Base-by-base conservation (phyloP, 306 rosid genomes). In the Acacia crassicarpa region DNA sequence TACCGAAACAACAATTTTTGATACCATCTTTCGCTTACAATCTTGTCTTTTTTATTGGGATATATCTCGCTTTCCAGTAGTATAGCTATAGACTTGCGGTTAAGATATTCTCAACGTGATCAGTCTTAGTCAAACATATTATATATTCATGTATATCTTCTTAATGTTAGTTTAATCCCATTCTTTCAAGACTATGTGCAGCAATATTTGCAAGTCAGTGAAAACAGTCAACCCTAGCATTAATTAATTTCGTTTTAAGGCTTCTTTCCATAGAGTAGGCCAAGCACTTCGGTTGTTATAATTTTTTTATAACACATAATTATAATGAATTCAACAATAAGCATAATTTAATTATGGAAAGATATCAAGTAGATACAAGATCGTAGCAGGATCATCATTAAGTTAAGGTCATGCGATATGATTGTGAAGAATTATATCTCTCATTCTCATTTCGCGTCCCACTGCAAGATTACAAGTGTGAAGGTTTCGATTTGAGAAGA, bases 1-100 rank as follows among this genome's bases (percentile, higher is more conserved):
- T 67, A 67, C 80, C 86, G 32, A 45, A 1, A 73, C 74, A 46
- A 61, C 66, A 44, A 19, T n/a, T 33, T 58, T 70, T 20, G 22
- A 56, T 30, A 44, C 32, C 61, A 17, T 56, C 12, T 16, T 62
- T 53, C 4, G 1, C n/a, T 46, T 30, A 51, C 46, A 72, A 14
- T 13, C 2, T 32, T 48, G 4, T 16, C 32, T 16, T 23, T 44
- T 25, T 45, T 27, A 46, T 25, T 25, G 25, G n/a, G 62, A 72
- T 27, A 68, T 35, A 54, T 53, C 54, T 68, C 66, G 25, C 22
- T 67, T 71, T 70, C 32, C 9, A 46, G 63, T 1, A 23, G 38
- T 38, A 35, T 46, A 70, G 10, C 48, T 38, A 35, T 46, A 70
- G 10, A 17, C 12, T 51, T 30, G 15, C 43, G 51, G 78, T 51